Evolutionary conservation across 306 rosid genomes (phyloP).

Genomic region (Quercus engelmannii): DNA sequence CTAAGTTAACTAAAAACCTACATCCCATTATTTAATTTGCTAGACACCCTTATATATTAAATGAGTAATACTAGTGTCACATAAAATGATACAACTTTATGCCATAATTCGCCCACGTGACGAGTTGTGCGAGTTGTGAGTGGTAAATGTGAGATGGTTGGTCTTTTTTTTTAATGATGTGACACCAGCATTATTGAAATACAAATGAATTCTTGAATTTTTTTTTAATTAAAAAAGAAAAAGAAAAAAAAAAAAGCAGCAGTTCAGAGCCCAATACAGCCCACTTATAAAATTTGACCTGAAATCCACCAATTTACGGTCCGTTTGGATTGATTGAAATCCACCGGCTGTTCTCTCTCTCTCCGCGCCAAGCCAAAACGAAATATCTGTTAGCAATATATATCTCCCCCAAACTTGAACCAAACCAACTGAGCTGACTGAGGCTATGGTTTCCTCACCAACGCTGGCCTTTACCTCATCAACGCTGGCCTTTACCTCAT

Average conservation of each 20-base stretch:
- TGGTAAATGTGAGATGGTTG: too few species aligned
- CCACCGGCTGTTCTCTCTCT: background rate
- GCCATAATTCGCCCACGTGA: too few species aligned
- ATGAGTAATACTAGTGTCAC: too few species aligned
- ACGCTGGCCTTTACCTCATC: slow-evolving; percentile 21
- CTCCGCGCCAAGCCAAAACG: background rate
- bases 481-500: slow-evolving; percentile 20
- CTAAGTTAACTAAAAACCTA: too few species aligned
- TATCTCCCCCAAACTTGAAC: background rate
- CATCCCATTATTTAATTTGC: too few species aligned
- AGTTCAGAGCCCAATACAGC: background rate
- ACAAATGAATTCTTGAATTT: too few species aligned
- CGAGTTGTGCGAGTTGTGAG: too few species aligned
- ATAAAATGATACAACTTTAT: too few species aligned
- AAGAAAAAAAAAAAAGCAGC: too few species aligned
- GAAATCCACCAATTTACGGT: background rate
- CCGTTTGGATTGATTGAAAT: background rate
- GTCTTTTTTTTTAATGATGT: too few species aligned
- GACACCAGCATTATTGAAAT: accelerated
- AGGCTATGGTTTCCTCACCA: slow-evolving; percentile 29
- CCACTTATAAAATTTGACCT: background rate
- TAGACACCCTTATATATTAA: too few species aligned
- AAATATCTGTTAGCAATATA: background rate
- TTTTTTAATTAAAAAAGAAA: too few species aligned
- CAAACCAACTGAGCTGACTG: background rate